These are phyloP conservation scores for Symmetrospora coprosmae DNA, from an alignment of 768 basidiomycete species.

Conservation along the genomic window DNA sequence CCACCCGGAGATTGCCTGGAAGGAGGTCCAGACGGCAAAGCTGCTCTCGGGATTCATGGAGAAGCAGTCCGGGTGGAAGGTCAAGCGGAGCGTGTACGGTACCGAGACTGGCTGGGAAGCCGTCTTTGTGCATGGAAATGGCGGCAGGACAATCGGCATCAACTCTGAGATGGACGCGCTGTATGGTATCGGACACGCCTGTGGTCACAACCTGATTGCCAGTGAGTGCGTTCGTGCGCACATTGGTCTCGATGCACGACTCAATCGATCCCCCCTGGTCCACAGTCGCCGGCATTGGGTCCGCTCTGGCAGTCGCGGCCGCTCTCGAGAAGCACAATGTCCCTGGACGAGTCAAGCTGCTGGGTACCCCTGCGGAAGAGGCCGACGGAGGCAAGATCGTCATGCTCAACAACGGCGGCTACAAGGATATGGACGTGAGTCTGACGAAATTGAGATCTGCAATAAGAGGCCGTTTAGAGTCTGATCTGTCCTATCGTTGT, in stretches of 20 bases:
- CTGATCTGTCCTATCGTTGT: not conserved
- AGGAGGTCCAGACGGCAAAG: constrained; percentile 10
- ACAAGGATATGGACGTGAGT: constrained; percentile 61
- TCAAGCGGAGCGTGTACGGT: constrained; percentile 25
- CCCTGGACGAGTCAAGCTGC: constrained; percentile 25
- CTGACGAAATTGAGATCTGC: constrained; percentile 46
- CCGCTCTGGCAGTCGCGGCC: constrained; percentile 19
- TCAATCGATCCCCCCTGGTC: too few relatives aligned
- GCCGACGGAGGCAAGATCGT: constrained; percentile 56
- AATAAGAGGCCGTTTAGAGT: not conserved
- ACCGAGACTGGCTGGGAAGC: constrained; percentile 28
- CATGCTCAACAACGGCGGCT: constrained; percentile 57
- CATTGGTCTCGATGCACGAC: too few relatives aligned
- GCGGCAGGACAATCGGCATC: constrained; percentile 27
- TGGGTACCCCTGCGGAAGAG: constrained; percentile 28
- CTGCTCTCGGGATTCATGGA: constrained; percentile 15
- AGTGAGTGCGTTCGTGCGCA: not conserved
- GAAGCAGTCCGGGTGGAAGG: constrained; percentile 20
- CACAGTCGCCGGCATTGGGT: constrained; percentile 21
- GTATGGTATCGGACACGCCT: constrained; percentile 47
- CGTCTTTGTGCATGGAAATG: constrained; percentile 24
- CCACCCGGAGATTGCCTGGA: constrained; percentile 21
- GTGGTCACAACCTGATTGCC: constrained; percentile 19
- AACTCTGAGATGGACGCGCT: constrained; percentile 40
- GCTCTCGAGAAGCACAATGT: constrained; percentile 26